Evolutionary conservation across 192 early-diverging fungal species (phyloP).

Genomic region (Rhizoclosmatium sp.): DNA sequence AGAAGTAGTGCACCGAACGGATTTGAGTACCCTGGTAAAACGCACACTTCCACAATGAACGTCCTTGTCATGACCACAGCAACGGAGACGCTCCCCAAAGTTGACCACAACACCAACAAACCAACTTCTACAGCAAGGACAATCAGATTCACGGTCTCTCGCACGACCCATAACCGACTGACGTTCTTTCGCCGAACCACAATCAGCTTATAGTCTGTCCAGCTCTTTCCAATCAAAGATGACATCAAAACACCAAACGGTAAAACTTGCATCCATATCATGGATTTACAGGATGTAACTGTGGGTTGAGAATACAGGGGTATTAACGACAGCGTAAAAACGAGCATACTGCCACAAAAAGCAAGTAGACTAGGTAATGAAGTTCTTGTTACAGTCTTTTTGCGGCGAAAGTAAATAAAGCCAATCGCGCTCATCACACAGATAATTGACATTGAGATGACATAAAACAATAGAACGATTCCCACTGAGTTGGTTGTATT

Average conservation of each 20-base stretch:
- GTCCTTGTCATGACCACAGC: no score
- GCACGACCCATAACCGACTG: neutral
- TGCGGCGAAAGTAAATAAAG: neutral
- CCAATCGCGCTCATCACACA: neutral
- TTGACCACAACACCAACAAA: neutral
- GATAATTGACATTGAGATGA: neutral
- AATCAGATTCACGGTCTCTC: neutral
- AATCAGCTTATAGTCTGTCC: neutral
- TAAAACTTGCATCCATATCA: conserved; percentile 1
- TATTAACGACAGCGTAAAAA: neutral
- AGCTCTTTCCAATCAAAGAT: neutral
- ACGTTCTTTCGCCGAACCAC: neutral
- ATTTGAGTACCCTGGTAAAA: neutral
- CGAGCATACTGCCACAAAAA: neutral
- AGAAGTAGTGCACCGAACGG: neutral
- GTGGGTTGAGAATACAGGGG: neutral
- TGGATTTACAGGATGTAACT: neutral
- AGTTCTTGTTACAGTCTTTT: neutral
- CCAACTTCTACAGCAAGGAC: neutral
- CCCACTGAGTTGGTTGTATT: no score
- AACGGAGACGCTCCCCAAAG: neutral
- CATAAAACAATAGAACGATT: neutral
- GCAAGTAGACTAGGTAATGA: neutral
- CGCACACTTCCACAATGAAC: neutral
- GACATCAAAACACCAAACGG: neutral